Conservation (phyloP, 352 stramenopile species). For the Phytopythium kandeliae region DNA sequence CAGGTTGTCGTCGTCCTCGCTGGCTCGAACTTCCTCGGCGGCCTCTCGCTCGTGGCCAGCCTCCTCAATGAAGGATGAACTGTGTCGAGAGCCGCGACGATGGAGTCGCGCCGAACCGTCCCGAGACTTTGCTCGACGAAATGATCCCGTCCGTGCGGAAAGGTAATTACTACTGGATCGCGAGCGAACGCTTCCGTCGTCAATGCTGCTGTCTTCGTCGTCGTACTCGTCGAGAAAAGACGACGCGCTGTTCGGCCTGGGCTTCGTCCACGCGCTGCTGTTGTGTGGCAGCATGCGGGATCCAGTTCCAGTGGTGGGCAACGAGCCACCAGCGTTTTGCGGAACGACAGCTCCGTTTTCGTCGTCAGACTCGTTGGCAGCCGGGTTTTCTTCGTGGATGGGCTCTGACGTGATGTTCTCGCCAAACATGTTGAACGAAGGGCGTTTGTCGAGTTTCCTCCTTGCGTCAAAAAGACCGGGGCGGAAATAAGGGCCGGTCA, state of each 20-base stretch:
- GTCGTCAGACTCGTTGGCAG: conserved; percentile 44
- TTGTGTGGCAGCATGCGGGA: conserved; percentile 18
- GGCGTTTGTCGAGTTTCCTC: conserved; percentile 56
- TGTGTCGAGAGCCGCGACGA: conserved; percentile 9
- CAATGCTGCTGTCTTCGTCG: conserved; percentile 26
- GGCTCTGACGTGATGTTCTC: conserved; percentile 37
- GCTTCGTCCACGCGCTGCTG: conserved; percentile 13
- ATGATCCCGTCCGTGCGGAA: conserved; percentile 1
- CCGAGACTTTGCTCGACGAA: conserved; percentile 6
- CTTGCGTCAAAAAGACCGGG: conserved; percentile 38
- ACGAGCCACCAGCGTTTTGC: neutral
- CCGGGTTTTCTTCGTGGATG: conserved; percentile 61
- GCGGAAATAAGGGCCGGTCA: conserved; percentile 16
- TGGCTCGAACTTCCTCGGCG: conserved; percentile 13
- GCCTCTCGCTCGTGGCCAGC: conserved; percentile 15
- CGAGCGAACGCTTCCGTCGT: conserved; percentile 14
- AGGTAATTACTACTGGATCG: conserved; percentile 4
- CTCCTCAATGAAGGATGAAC: conserved; percentile 23
- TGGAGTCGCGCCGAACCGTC: conserved; percentile 4
- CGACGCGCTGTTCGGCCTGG: conserved; percentile 20
- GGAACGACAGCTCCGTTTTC: conserved; percentile 11
- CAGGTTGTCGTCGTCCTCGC: conserved; percentile 7
- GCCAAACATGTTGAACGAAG: conserved; percentile 59
- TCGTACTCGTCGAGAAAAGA: conserved; percentile 24
- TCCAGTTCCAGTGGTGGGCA: neutral